phyloP scores from a whole-genome alignment of 75 land plant species.

The Cunninghamia lanceolata region DNA sequence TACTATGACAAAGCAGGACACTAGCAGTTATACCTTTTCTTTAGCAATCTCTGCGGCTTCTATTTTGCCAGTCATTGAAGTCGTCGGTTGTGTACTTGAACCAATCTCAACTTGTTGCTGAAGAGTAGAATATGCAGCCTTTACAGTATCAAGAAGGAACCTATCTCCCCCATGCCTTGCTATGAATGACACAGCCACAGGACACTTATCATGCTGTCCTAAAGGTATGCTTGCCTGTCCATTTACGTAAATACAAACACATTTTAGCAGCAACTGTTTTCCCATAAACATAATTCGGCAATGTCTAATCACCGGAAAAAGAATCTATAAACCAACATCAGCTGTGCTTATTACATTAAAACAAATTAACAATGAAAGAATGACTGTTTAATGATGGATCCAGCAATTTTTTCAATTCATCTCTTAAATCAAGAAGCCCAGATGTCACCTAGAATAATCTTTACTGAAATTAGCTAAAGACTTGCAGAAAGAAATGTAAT shows the following conservation, averaged over 20 bases:
- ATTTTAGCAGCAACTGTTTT: neutral
- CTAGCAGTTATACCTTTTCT: neutral
- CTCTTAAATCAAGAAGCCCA: neutral
- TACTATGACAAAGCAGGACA: neutral
- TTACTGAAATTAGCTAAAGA: neutral
- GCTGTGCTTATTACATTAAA: neutral
- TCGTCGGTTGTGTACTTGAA: neutral
- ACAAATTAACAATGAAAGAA: neutral
- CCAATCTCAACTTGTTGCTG: conserved; percentile 54
- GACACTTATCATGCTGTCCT: too few species aligned
- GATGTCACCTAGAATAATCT: neutral
- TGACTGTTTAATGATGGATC: neutral
- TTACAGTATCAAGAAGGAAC: conserved; percentile 60
- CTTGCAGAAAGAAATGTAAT: neutral
- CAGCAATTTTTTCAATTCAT: neutral
- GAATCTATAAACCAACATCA: neutral
- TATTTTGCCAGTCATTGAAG: too few species aligned
- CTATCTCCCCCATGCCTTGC: too few species aligned
- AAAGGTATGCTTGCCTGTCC: conserved; percentile 35
- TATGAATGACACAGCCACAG: too few species aligned
- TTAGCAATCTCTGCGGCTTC: too few species aligned
- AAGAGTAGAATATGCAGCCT: conserved; percentile 42
- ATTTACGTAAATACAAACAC: neutral
- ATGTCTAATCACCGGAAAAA: neutral
- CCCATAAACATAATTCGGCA: neutral